These are phyloP conservation scores for Symbiodinium natans DNA, from an alignment of 73 alveolate genomes.

Conservation along the genomic window DNA sequence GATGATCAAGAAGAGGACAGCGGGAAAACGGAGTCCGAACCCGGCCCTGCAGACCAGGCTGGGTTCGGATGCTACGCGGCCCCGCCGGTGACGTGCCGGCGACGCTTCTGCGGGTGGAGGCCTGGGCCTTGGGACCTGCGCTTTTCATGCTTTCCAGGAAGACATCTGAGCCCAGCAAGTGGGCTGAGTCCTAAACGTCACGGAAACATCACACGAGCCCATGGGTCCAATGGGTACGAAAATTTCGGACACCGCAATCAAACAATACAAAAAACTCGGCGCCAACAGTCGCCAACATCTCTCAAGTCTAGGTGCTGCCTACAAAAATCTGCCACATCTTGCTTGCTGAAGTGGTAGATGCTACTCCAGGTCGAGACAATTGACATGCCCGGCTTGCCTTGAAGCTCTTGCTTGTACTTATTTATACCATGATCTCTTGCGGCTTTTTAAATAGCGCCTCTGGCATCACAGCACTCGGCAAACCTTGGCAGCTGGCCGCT, in stretches of 20 bases:
- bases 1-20: neutral
- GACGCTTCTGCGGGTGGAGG: neutral
- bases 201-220: neutral
- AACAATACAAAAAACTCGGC: neutral
- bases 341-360: no score
- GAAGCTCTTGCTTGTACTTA: neutral
- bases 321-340: no score
- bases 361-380: neutral
- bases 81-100: conserved; percentile 9
- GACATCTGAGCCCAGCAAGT: neutral
- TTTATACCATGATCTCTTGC: neutral
- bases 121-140: neutral
- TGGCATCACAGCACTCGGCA: neutral
- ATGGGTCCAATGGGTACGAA: neutral
- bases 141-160: neutral
- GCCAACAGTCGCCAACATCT: neutral
- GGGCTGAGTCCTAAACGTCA: neutral
- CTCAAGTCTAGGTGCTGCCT: neutral
- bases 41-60: neutral
- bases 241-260: neutral
- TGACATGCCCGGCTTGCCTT: neutral
- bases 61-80: neutral
- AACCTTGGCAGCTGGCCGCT: conserved; percentile 10
- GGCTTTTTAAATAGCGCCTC: neutral
- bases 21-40: neutral